phyloP scores from a whole-genome alignment of 2,329 filamentous ascomycete genomes.

The Graphilbum ipis-grandicollis region DNA sequence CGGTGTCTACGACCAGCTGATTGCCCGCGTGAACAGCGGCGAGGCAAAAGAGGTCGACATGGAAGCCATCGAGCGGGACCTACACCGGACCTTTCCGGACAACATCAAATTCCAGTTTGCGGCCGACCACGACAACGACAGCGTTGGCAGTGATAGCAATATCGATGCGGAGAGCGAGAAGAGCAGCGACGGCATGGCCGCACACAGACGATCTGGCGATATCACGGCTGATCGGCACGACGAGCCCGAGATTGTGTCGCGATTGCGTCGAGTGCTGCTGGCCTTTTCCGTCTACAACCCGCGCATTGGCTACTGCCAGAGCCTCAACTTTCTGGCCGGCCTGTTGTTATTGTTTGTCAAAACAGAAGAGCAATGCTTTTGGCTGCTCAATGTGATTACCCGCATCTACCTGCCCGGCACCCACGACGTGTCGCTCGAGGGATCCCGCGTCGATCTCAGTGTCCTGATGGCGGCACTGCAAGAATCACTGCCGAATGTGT shows the following conservation, averaged over 20 bases:
- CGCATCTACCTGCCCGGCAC: slow-evolving; percentile 77
- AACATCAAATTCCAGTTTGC: slow-evolving; percentile 65
- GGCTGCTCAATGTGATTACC: slow-evolving; percentile 85
- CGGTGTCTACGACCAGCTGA: slow-evolving; percentile 57
- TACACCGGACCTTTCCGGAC: slow-evolving; percentile 89
- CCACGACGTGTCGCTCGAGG: slow-evolving; percentile 78
- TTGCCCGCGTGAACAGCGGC: slow-evolving; percentile 27
- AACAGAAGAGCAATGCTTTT: slow-evolving; percentile 80
- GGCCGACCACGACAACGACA: slow-evolving; percentile 9
- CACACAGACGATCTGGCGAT: neutral
- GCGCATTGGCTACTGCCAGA: slow-evolving; percentile 86
- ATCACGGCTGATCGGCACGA: slow-evolving; percentile 17
- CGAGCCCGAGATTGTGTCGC: slow-evolving; percentile 65
- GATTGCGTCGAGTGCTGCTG: slow-evolving; percentile 69
- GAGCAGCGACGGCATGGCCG: slow-evolving; percentile 9
- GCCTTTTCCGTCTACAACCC: slow-evolving; percentile 87
- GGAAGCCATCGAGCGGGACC: slow-evolving; percentile 83
- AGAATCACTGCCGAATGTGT: slow-evolving; percentile 67
- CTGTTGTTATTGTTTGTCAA: slow-evolving; percentile 75
- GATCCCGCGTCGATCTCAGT: slow-evolving; percentile 83
- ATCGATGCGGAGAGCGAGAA: neutral
- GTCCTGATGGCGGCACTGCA: slow-evolving; percentile 79
- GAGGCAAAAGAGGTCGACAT: slow-evolving; percentile 54
- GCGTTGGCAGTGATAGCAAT: neutral
- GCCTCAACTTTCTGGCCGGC: slow-evolving; percentile 84